Base-by-base conservation (phyloP, 176 grass and related monocot species). In the Oryza coarctata region DNA sequence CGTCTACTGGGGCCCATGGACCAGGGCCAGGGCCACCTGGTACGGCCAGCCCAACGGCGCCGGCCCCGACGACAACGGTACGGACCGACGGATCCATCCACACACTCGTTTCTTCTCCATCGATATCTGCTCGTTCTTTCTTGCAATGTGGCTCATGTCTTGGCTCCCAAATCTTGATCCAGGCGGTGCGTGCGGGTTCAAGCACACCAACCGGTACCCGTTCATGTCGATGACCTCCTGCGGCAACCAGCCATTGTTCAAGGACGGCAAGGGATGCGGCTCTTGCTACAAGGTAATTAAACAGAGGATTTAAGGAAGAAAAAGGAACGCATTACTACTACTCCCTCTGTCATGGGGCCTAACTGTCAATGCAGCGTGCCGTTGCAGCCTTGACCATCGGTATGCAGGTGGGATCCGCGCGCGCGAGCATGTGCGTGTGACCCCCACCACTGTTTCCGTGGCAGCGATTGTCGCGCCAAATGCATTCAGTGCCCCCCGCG, bases 121-220 rank as follows among this genome's bases (percentile, higher is more conserved):
- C 47, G 47, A n/a, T n/a, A 0, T 29, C 3, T 25, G 1, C 8
- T 34, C 3, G 0, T 31, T 7, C 7, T 5, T 5, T 0, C 6
- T 33, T 60, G 35, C 84, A 87, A 86, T 91, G 85, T 5, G 55
- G 64, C 89, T 84, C 64, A 86, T 70, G 18, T 26, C 3, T 4
- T 0, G 20, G 20, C 1, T 0, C 12, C 1, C 29, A 6, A 18
- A 82, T 27, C 20, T 23, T 87, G 55, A 62, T 12, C 4, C 63
- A 97, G 94, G 92, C 52, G 94, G 94, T 9, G 94, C 89, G 7
- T 97, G 94, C 81, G 94, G 94, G 27, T 97, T 90, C 83, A 94
- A 94, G 87, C 84, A 92, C 55, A 82, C 83, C 73, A 88, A 92
- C 64, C 78, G 77, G 31, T 87, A 91, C 73, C 94, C 94, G 22